Conservation (phyloP, 257 asterid species). For the Striga asiatica region DNA sequence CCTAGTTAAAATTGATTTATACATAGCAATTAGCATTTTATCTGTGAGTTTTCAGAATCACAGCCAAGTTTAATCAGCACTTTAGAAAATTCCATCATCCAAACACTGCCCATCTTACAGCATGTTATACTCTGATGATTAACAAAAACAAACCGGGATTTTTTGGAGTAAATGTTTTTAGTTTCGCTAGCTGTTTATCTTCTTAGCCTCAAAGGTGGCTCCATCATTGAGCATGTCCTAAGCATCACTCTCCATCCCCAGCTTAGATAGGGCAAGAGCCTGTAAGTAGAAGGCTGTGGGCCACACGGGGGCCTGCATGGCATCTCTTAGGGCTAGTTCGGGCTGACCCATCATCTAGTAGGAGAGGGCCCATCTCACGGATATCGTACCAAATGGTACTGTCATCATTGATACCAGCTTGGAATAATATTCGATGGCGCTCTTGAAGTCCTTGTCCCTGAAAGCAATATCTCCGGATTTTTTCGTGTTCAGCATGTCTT, state of each 20-base stretch:
- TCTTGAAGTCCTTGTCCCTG: constrained; percentile 89
- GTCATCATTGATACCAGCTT: constrained; percentile 91
- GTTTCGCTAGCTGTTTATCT: constrained; percentile 81
- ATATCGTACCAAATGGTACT: constrained; percentile 79
- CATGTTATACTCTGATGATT: too few species aligned
- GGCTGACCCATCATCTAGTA: constrained; percentile 80
- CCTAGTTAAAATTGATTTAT: too few species aligned
- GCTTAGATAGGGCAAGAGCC: constrained; percentile 86
- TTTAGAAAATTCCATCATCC: too few species aligned
- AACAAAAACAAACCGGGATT: too few species aligned
- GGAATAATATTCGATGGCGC: constrained; percentile 78
- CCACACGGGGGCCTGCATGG: constrained; percentile 67
- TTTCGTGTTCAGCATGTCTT: constrained; percentile 91
- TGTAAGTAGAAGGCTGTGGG: constrained; percentile 90
- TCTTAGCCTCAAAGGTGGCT: constrained; percentile 85
- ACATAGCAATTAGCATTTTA: too few species aligned
- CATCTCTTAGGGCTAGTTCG: constrained; percentile 44
- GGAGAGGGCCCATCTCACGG: constrained; percentile 73
- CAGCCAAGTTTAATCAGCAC: too few species aligned
- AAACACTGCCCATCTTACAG: too few species aligned
- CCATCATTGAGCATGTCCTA: constrained; percentile 98
- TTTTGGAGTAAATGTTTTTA: too few species aligned
- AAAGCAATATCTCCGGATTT: constrained; percentile 89
- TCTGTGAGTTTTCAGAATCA: too few species aligned
- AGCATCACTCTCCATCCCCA: constrained; percentile 95